Evolutionary conservation across 2,329 filamentous ascomycete genomes (phyloP), one percentile per base, ranked within the genome.

Genomic region (Hyphodiscus sp.): DNA sequence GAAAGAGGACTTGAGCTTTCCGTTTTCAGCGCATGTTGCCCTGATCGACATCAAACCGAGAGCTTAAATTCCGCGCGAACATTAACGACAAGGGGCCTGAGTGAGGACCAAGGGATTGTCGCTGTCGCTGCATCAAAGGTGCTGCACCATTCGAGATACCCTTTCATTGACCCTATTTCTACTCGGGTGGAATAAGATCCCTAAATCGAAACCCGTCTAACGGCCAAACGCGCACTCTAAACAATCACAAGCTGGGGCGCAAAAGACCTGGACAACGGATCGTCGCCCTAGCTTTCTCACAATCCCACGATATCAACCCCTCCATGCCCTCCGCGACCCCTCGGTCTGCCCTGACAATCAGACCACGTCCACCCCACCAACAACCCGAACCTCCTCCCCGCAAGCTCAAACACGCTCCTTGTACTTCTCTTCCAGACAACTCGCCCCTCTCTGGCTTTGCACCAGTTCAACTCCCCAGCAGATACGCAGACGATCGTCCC

Each of bases 1-100:
- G 23, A 26, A 8, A 26, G 23, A 26, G 8, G 8, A 26, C 23
- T 26, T 8, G 23, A 26, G 23, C 8, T 26, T 38, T 38, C 33
- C 2, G 33, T 38, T 38, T 38, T n/a, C 33, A 38, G 2, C 11
- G 16, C 11, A 38, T n/a, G 5, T 6, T 10, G 33, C 11, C 33
- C 41, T 47, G 38, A 18, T 42, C 54, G 80, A 81, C 53, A 77
- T 76, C 51, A 75, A 80, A 57, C 11, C 33, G 33, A 38, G 16
- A 38, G 33, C 33, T 38, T 15, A 38, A 38, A 33, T 8, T 38
- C 16, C 33, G 2, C 33, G 33, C 33, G 33, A 38, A 6, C 16
- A 48, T 38, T 10, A 38, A 38, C 11, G 5, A 38, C 33, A 38
- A 10, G 33, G 33, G 33, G 33, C 33, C 11, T n/a, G 16, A 5